phyloP scores from a whole-genome alignment of 768 basidiomycete species.

The Naganishia randhawae region DNA sequence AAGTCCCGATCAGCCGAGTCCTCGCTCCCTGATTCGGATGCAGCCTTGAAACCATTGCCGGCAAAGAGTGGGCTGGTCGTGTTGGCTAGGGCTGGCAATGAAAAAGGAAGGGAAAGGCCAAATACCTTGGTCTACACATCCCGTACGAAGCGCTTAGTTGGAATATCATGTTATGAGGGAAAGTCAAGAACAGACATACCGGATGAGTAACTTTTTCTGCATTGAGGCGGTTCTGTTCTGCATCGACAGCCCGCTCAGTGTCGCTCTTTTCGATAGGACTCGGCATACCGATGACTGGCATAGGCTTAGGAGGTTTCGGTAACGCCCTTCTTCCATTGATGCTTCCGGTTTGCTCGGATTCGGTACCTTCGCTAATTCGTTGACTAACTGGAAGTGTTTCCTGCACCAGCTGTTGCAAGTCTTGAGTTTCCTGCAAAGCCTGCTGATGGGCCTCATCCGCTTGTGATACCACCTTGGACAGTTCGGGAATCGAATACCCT shows the following conservation, averaged over 20 bases:
- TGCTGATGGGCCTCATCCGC: background rate
- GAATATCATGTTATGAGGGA: background rate
- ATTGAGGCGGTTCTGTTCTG: constrained; percentile 36
- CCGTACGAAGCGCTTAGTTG: background rate
- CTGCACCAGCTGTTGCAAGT: background rate
- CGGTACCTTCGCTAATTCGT: background rate
- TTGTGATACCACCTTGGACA: background rate
- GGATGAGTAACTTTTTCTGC: constrained; percentile 14
- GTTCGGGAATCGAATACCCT: constrained; percentile 17
- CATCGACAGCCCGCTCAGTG: constrained; percentile 2
- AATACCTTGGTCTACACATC: constrained; percentile 36
- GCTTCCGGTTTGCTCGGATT: constrained; percentile 1
- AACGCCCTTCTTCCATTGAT: constrained; percentile 31
- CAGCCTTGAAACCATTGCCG: constrained; percentile 29
- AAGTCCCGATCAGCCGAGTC: constrained; percentile 1
- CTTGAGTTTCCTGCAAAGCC: background rate
- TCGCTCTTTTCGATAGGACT: constrained; percentile 37
- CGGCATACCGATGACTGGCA: constrained; percentile 36
- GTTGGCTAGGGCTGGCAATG: constrained; percentile 41
- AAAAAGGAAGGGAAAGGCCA: constrained; percentile 38
- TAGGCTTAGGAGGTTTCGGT: constrained; percentile 42
- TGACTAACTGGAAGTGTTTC: background rate
- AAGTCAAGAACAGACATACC: background rate
- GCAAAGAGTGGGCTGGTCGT: constrained; percentile 43
- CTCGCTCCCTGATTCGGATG: constrained; percentile 20